Conservation (phyloP, 116 monocot genomes). For the Dioscorea cayenensis region DNA sequence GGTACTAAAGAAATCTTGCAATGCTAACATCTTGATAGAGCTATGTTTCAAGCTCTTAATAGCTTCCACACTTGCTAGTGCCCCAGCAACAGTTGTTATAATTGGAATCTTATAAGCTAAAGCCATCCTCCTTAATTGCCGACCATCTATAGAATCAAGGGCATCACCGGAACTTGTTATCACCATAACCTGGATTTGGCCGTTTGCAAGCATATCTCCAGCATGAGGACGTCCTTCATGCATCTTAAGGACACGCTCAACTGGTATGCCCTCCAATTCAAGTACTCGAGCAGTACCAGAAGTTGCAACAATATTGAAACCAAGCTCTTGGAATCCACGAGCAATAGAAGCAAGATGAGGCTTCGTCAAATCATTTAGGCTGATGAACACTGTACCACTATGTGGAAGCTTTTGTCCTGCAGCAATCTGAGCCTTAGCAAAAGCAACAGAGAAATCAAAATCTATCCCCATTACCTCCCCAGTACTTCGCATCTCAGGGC, state of each 20-base stretch:
- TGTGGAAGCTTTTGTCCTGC: constrained; percentile 87
- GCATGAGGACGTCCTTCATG: constrained; percentile 94
- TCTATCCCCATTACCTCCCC: constrained; percentile 99
- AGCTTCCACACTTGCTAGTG: constrained; percentile 74
- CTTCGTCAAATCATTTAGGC: constrained; percentile 91
- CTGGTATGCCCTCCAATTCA: constrained; percentile 62
- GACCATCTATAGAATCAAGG: constrained; percentile 79
- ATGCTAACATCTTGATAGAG: constrained; percentile 66
- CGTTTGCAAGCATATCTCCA: constrained; percentile 90
- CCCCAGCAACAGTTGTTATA: constrained; percentile 90
- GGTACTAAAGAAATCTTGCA: constrained; percentile 82
- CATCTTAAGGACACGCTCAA: constrained; percentile 87
- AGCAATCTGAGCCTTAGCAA: constrained; percentile 98
- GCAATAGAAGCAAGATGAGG: constrained; percentile 65
- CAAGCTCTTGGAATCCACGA: constrained; percentile 61
- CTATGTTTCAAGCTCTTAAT: constrained; percentile 70
- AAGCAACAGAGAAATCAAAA: constrained; percentile 70
- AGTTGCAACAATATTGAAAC: constrained; percentile 74
- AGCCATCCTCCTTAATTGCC: constrained; percentile 66
- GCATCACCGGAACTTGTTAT: constrained; percentile 89
- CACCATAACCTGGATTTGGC: constrained; percentile 90
- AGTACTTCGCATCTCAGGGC: constrained; percentile 99
- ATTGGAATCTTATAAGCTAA: constrained; percentile 83
- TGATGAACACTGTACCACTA: constrained; percentile 69
- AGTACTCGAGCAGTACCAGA: constrained; percentile 84